Evolutionary conservation across 2,329 filamentous ascomycete genomes (phyloP).

Genomic region (Blastomyces gilchristii): DNA sequence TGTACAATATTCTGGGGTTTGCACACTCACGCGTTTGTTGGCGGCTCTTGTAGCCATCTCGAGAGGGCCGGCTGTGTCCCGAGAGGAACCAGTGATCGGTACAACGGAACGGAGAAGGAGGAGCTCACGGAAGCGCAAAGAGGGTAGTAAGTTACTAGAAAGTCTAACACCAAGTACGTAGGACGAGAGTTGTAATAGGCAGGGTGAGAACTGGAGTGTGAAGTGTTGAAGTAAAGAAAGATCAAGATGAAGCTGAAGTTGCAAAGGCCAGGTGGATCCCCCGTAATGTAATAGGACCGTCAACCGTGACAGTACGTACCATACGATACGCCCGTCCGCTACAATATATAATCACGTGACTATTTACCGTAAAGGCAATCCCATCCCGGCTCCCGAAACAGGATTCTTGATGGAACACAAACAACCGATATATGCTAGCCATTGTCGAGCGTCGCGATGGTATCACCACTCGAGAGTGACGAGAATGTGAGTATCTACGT

Average conservation of each 20-base stretch:
- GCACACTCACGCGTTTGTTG: conserved; percentile 53
- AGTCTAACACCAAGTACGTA: neutral
- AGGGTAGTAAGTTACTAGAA: neutral
- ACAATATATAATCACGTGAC: neutral
- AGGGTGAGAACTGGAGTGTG: neutral
- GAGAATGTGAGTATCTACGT: conserved; percentile 31
- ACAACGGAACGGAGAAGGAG: neutral
- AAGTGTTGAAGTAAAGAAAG: neutral
- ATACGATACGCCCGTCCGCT: too few species aligned
- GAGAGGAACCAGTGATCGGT: neutral
- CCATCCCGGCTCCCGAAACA: neutral
- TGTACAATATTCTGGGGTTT: conserved; percentile 10
- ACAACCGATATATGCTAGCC: conserved; percentile 12
- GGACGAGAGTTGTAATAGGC: neutral
- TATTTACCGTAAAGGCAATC: neutral
- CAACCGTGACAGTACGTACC: neutral
- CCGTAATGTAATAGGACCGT: neutral
- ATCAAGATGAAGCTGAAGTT: neutral
- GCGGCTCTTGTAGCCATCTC: conserved; percentile 63
- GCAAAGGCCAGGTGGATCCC: neutral
- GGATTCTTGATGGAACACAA: neutral
- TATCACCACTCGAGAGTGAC: conserved; percentile 32
- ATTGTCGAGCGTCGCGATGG: conserved; percentile 34
- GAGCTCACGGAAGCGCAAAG: neutral
- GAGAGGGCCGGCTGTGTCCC: neutral